Conservation (phyloP, 2,329 filamentous ascomycete genomes). For the Lasiodiplodia hormozganensis region DNA sequence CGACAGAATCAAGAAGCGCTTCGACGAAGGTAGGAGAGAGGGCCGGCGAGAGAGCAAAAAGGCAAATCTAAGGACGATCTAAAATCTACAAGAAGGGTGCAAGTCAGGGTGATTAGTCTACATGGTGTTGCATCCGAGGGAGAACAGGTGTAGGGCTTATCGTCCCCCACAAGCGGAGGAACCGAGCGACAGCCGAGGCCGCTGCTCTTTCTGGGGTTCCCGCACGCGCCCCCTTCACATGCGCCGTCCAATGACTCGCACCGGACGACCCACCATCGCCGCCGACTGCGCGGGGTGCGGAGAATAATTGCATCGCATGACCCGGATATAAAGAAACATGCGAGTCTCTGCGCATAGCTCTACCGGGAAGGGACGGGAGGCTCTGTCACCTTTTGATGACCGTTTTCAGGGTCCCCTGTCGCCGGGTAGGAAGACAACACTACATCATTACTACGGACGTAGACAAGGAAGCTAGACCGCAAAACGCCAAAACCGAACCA, state of each 20-base stretch:
- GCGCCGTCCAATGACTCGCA: constrained; percentile 19
- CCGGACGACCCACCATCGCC: constrained; percentile 4
- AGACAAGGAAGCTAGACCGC: not conserved
- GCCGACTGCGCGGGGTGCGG: not conserved
- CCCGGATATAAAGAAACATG: not conserved
- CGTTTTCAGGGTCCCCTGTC: not conserved
- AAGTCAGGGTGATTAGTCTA: constrained; percentile 21
- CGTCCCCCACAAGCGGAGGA: constrained; percentile 20
- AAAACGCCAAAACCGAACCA: not conserved
- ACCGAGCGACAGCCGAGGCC: constrained; percentile 24
- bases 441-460: constrained; percentile 5
- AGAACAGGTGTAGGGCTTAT: not conserved
- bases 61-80: constrained; percentile 2
- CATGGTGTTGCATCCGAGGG: constrained; percentile 16
- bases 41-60: not conserved
- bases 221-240: constrained; percentile 16
- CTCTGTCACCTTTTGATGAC: constrained; percentile 1
- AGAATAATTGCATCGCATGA: not conserved
- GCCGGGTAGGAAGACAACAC: not conserved
- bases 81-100: constrained; percentile 8
- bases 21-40: not conserved
- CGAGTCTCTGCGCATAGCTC: not conserved
- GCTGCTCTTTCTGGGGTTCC: constrained; percentile 20
- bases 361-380: not conserved
- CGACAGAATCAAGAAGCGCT: not conserved